phyloP scores from a whole-genome alignment of 495 filamentous ascomycete genomes.

The Podospora bellae-mahoneyi region DNA sequence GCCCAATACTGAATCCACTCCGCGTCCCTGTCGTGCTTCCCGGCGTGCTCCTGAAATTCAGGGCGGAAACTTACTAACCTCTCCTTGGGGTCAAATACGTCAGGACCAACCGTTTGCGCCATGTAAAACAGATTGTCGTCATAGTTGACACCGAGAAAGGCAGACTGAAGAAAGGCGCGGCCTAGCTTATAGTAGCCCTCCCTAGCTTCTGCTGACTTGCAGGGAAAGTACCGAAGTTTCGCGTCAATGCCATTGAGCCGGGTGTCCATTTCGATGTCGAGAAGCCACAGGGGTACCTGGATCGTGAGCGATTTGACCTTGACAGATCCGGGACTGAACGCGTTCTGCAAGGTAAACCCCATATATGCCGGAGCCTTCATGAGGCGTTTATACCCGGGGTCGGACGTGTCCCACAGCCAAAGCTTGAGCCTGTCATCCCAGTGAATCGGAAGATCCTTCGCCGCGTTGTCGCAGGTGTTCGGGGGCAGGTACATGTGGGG shows the following conservation, averaged over 20 bases:
- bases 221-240: conserved; percentile 12
- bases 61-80: background rate
- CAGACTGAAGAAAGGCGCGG: conserved; percentile 12
- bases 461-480: conserved; percentile 11
- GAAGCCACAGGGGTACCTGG: conserved; percentile 13
- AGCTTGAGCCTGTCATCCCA: conserved; percentile 9
- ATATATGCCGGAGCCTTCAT: conserved; percentile 1
- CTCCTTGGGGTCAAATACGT: background rate
- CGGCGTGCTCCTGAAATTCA: background rate
- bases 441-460: conserved; percentile 11
- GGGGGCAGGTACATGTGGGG: background rate
- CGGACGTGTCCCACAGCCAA: conserved; percentile 13
- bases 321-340: background rate
- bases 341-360: conserved; percentile 11
- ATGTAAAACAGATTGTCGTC: background rate
- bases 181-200: conserved; percentile 9
- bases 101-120: conserved; percentile 11
- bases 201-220: background rate
- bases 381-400: conserved; percentile 6
- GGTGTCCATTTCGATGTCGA: conserved; percentile 11
- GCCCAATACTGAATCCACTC: background rate
- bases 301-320: background rate
- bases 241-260: background rate
- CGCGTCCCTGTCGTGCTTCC: background rate
- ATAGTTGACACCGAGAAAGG: conserved; percentile 14